A percentile compares a stretch with the other conserved stretches of the same genome.
These are phyloP conservation scores for Neofusicoccum umdonicola DNA, from an alignment of 2,329 filamentous ascomycete species.

Conservation along the genomic window DNA sequence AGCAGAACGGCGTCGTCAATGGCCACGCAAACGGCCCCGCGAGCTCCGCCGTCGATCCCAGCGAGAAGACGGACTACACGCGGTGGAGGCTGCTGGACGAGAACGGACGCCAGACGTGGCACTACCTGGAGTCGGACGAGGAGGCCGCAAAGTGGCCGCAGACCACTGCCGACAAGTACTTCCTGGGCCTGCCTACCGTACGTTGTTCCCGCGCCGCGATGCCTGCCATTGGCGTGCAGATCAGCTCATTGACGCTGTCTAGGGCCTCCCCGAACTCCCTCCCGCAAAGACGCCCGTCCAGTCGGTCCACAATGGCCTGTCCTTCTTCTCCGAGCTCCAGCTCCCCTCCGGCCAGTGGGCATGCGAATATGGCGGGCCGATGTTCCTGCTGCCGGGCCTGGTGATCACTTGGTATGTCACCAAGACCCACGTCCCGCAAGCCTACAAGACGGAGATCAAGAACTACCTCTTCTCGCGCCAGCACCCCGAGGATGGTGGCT, in stretches of 20 bases:
- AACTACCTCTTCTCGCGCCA: conserved; percentile 88
- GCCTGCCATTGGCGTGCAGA: background rate
- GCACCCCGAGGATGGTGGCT: conserved; percentile 86
- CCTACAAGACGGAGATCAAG: conserved; percentile 82
- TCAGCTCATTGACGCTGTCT: background rate
- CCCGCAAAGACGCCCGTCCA: conserved; percentile 70
- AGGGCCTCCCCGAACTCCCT: conserved; percentile 74
- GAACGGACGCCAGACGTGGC: conserved; percentile 86
- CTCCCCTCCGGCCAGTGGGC: conserved; percentile 89
- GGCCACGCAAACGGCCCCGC: conserved; percentile 1
- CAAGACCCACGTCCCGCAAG: conserved; percentile 77
- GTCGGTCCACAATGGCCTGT: conserved; percentile 75
- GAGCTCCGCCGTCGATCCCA: background rate
- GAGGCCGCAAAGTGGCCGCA: conserved; percentile 78
- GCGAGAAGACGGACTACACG: conserved; percentile 67
- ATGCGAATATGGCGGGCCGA: conserved; percentile 95
- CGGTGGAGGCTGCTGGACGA: conserved; percentile 85
- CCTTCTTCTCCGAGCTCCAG: conserved; percentile 88
- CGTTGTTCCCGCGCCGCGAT: conserved; percentile 21
- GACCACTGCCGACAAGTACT: conserved; percentile 84
- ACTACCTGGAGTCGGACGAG: conserved; percentile 75
- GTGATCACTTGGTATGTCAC: conserved; percentile 87
- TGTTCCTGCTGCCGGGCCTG: conserved; percentile 88
- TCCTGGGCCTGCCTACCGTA: conserved; percentile 76
- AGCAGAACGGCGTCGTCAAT: background rate